Evolutionary conservation across 2,329 filamentous ascomycete genomes (phyloP).

Genomic region (Talaromyces sp.): DNA sequence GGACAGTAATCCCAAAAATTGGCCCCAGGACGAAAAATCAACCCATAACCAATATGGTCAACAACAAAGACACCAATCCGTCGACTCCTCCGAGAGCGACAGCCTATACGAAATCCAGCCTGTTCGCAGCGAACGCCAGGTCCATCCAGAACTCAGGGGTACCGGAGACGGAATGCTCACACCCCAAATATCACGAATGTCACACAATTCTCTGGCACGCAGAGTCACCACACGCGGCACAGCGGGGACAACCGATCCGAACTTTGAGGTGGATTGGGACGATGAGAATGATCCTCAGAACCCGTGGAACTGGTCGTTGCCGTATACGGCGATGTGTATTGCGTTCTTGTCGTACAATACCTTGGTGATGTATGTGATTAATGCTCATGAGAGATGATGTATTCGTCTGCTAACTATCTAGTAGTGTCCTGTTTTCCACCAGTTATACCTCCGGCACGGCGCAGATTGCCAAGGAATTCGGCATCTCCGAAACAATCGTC

Average conservation of each 20-base stretch:
- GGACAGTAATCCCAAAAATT: neutral
- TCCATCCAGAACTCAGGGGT: constrained; percentile 12
- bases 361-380: constrained; percentile 47
- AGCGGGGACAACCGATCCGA: constrained; percentile 49
- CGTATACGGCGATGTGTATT: constrained; percentile 55
- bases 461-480: constrained; percentile 61
- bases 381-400: neutral
- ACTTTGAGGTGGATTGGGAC: constrained; percentile 72
- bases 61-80: constrained; percentile 6
- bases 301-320: constrained; percentile 60
- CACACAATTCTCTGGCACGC: constrained; percentile 29
- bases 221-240: constrained; percentile 47
- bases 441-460: constrained; percentile 71
- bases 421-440: constrained; percentile 68
- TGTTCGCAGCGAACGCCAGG: constrained; percentile 14
- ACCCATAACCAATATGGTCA: neutral
- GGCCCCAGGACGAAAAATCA: neutral
- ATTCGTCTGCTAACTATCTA: constrained; percentile 19
- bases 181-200: constrained; percentile 30
- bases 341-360: constrained; percentile 57
- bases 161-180: constrained; percentile 23
- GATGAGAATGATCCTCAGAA: constrained; percentile 50
- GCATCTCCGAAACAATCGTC: constrained; percentile 43
- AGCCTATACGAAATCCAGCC: constrained; percentile 16
- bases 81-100: constrained; percentile 12